Base-by-base conservation (phyloP, 192 early-diverging fungal genomes). In the Podila horticola region DNA sequence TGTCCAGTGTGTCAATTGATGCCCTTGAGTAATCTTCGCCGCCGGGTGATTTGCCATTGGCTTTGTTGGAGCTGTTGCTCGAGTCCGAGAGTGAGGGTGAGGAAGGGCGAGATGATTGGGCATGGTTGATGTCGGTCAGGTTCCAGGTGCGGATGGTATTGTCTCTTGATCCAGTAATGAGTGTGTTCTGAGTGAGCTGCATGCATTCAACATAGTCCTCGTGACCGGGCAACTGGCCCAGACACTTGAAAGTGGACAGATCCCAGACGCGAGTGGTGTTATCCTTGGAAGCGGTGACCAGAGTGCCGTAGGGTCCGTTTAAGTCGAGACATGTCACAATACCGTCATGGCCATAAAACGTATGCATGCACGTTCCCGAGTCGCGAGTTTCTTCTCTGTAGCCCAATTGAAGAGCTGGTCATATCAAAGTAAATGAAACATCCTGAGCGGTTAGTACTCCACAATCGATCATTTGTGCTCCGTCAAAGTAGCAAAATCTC, bases 181-280 rank as follows among this genome's bases (percentile, higher is more conserved):
- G 71, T 30, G 58, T 71, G 61, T 79, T 72, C 38, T 77, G 73
- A 24, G 15, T 19, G 31, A 75, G 68, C 19, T 77, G 74, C 64
- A 74, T 70, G 30, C 74, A 75, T 64, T 72, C 59, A 11, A 77
- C 84, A 70, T 64, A 72, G 38, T 75, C 84, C 17, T 79, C 45
- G 74, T 84, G 88, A 26, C 73, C 89, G 49, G 74, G 74, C 26
- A 87, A 72, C 19, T 84, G 85, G 58, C 90, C 90, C 29, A 91
- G 75, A 22, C 88, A 91, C 57, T 87, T 87, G 13, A 89, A 79
- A 33, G 79, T 85, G 22, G 87, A 64, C 31, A 93, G 73, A 60
- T 93, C 90, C 92, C 93, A 94, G 67, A 91, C 84, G 9, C 91
- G 89, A 22, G 90, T 87, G 28, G 91, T 91, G 34, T 88, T 90